Evolutionary conservation across 805 yeast species (phyloP), one percentile per base, ranked within the genome.

Genomic region (Monosporozyma yasuniensis): DNA sequence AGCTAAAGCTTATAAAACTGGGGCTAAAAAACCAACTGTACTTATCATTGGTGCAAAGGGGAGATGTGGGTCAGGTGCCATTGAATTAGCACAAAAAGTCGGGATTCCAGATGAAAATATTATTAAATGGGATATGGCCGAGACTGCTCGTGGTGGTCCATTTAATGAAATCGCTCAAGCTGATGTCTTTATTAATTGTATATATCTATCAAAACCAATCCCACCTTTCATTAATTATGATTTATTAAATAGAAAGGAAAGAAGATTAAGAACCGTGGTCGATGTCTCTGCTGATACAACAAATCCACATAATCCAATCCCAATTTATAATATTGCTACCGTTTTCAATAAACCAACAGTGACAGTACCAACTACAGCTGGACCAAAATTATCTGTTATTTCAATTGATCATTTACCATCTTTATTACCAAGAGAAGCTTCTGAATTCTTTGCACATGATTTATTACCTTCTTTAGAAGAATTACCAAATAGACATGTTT

Each of bases 271-370:
- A 69, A 87, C 95, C 16, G 88, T 93, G 53, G 97, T 93, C 48
- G 99, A 93, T 69, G 99, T 93, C 51, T 87, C 96, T 47, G 99
- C 99, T 50, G 99, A 93, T 72, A 93, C 98, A 45, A 93, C 99
- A 49, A 93, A 93, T 70, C 97, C 97, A 53, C 91, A 89, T 75
- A 93, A 93, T 73, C 99, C 99, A 51, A 79, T 93, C 52, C 99
- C 99, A 54, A 91, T 93, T 49, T 95, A 93, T 70, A 74, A 80
- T 22, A 75, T 87, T 57, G 95, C 96, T 50, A 91, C 99, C 27
- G 89, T 84, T 6, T 93, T 93, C 75, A 78, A 79, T 56, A 79
- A 87, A 60, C 99, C 99, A 56, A 90, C 96, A 2, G 97, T 87
- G 44, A 68, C 71, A 7, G 99, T 91, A 39, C 80, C 82, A 54